Conservation (phyloP, 2,329 filamentous ascomycete species). For the Aspergillus candidus region DNA sequence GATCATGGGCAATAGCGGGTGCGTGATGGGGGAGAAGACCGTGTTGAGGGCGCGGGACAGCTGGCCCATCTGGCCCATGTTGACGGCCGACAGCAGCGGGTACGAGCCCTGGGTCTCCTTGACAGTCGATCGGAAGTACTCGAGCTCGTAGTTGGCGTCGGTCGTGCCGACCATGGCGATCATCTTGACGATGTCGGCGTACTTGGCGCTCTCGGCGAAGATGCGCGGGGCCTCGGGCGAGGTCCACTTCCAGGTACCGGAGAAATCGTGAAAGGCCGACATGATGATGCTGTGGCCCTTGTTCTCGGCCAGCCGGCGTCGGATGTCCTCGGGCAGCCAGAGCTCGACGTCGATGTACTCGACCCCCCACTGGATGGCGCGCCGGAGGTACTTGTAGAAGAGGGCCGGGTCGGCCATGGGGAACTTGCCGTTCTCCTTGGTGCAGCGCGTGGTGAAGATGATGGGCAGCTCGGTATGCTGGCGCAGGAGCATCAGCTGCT, state of each 20-base stretch:
- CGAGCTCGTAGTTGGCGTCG: slow-evolving; percentile 83
- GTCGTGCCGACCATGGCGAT: slow-evolving; percentile 75
- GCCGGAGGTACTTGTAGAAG: slow-evolving; percentile 73
- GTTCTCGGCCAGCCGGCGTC: slow-evolving; percentile 59
- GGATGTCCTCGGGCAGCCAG: slow-evolving; percentile 74
- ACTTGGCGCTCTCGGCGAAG: slow-evolving; percentile 64
- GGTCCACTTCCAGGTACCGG: slow-evolving; percentile 76
- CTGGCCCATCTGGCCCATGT: slow-evolving; percentile 83
- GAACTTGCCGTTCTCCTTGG: slow-evolving; percentile 73
- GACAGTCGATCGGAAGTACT: slow-evolving; percentile 78
- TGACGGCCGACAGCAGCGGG: slow-evolving; percentile 74
- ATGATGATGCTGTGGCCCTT: slow-evolving; percentile 79
- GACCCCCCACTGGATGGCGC: slow-evolving; percentile 81
- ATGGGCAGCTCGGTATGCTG: slow-evolving; percentile 84
- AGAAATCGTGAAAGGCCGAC: slow-evolving; percentile 88
- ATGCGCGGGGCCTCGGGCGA: slow-evolving; percentile 64
- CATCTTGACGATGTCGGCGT: slow-evolving; percentile 86
- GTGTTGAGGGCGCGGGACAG: slow-evolving; percentile 78
- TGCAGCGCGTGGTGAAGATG: slow-evolving; percentile 80
- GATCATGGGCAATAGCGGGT: slow-evolving; percentile 75
- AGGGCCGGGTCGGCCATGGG: slow-evolving; percentile 72
- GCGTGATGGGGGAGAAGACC: slow-evolving; percentile 82
- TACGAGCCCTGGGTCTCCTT: slow-evolving; percentile 59
- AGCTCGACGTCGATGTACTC: slow-evolving; percentile 88
- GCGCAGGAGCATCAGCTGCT: slow-evolving; percentile 77